These are phyloP conservation scores for Boletus reticuloceps DNA, from an alignment of 768 basidiomycete genomes.

Conservation along the genomic window DNA sequence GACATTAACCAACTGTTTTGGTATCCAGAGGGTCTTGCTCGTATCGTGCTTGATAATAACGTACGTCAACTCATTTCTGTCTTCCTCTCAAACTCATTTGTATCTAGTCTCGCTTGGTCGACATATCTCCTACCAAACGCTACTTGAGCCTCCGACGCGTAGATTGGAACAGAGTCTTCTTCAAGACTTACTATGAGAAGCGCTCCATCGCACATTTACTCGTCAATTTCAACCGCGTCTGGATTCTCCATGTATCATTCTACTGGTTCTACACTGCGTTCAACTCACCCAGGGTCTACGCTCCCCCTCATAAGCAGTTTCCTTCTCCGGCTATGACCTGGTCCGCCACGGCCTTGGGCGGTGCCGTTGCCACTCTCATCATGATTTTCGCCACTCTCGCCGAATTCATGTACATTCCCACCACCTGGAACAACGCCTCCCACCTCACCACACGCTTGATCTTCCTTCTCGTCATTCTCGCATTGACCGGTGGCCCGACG, in stretches of 20 bases:
- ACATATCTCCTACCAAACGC: constrained; percentile 87
- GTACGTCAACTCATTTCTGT: constrained; percentile 39
- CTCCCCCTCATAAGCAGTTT: constrained; percentile 56
- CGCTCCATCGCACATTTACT: constrained; percentile 90
- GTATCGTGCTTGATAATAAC: constrained; percentile 86
- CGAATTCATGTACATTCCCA: constrained; percentile 96
- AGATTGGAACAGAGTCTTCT: constrained; percentile 94
- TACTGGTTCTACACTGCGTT: constrained; percentile 99
- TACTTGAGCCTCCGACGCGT: constrained; percentile 90
- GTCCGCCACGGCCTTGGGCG: constrained; percentile 95
- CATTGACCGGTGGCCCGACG: constrained; percentile 89
- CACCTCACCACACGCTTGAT: constrained; percentile 92
- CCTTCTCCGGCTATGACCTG: constrained; percentile 91
- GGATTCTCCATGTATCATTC: constrained; percentile 92
- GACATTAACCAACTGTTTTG: constrained; percentile 99
- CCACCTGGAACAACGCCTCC: constrained; percentile 98
- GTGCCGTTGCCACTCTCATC: constrained; percentile 88
- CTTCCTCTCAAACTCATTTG: constrained; percentile 5
- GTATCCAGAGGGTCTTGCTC: constrained; percentile 97
- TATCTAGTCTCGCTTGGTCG: constrained; percentile 81
- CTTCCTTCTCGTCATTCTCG: constrained; percentile 90
- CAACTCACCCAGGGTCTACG: constrained; percentile 92
- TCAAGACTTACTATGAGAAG: constrained; percentile 99
- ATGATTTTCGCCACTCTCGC: constrained; percentile 92
- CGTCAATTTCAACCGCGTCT: constrained; percentile 99